Conservation (phyloP, 306 rosid species). For the Spatholobus suberectus region DNA sequence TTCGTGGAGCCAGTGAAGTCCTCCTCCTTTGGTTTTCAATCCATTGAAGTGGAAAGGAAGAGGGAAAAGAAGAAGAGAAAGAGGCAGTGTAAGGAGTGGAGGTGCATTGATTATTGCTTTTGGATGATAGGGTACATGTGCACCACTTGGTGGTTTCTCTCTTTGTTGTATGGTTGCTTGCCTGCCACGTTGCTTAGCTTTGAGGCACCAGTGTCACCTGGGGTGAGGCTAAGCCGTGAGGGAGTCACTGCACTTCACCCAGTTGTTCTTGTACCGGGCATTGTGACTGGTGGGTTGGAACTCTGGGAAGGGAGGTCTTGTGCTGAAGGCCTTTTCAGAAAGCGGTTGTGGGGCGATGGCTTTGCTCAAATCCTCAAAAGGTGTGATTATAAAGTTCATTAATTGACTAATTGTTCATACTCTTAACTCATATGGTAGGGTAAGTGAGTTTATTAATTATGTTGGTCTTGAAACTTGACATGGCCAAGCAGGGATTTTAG, state of each 20-base stretch:
- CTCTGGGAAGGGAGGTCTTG: constrained; percentile 88
- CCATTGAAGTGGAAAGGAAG: constrained; percentile 38
- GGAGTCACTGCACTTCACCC: constrained; percentile 70
- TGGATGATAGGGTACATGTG: constrained; percentile 72
- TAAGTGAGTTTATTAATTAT: not conserved
- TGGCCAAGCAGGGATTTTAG: not conserved
- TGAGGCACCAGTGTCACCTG: constrained; percentile 63
- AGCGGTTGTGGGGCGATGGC: constrained; percentile 74
- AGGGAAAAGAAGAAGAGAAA: constrained; percentile 34
- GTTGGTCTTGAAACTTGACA: constrained; percentile 4
- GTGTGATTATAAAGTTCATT: constrained; percentile 10
- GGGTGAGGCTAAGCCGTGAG: constrained; percentile 59
- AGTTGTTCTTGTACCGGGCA: constrained; percentile 78
- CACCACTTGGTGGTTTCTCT: constrained; percentile 75
- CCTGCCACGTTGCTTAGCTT: constrained; percentile 52
- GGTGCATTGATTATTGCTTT: constrained; percentile 57
- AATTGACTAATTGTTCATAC: constrained; percentile 14
- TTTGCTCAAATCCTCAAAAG: constrained; percentile 72
- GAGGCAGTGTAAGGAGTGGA: constrained; percentile 53
- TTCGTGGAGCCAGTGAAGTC: constrained; percentile 43
- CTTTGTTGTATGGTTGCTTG: constrained; percentile 54
- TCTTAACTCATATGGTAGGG: not conserved
- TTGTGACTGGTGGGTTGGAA: constrained; percentile 76
- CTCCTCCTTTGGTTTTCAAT: constrained; percentile 42
- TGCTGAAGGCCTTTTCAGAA: constrained; percentile 66